Base-by-base conservation (phyloP, 495 filamentous ascomycete species). In the Lasiosphaeria hispida region DNA sequence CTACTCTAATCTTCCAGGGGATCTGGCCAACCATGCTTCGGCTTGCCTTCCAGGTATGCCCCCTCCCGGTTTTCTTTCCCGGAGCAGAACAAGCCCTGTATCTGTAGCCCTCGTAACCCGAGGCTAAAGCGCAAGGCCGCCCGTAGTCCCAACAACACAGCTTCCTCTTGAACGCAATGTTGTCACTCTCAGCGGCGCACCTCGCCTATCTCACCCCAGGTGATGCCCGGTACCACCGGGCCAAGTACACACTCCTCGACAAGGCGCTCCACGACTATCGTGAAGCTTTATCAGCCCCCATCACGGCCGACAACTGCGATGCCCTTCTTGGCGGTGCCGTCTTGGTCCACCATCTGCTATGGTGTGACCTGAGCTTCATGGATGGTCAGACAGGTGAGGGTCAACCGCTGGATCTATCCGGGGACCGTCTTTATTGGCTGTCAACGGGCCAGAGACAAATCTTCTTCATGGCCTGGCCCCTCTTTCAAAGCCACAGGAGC, bases 291-390 rank as follows among this genome's bases (percentile, higher is more conserved):
- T 62, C 59, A 1, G 38, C 14, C 3, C 59, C 62, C 10, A 59
- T 69, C 38, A 57, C 80, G 69, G 17, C 81, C 10, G 63, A 61
- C 1, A 71, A 68, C 67, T 70, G 70, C 54, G 63, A 71, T 11
- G 69, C 68, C 36, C 63, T 77, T 34, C 66, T 77, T 7, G 67
- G 57, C 14, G 62, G 62, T 7, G 59, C 59, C 45, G 59, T 63
- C 36, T 53, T 69, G 1, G 58, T 69, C 51, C 62, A 69, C 19
- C 63, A 62, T 30, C 56, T 69, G 15, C 59, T 64, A 30, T 69
- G 67, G 67, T 52, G 51, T 36, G 62, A 67, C 33, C 48, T 68
- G 10, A 51, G 39, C 43, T 65, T 63, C 49, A 44, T 65, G 38
- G 63, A 67, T 38, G 34, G 35, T 7, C 41, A 53, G 33, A n/a